These are phyloP conservation scores for Fusarium subtropicale DNA, from an alignment of 2,329 filamentous ascomycete genomes.

Conservation along the genomic window DNA sequence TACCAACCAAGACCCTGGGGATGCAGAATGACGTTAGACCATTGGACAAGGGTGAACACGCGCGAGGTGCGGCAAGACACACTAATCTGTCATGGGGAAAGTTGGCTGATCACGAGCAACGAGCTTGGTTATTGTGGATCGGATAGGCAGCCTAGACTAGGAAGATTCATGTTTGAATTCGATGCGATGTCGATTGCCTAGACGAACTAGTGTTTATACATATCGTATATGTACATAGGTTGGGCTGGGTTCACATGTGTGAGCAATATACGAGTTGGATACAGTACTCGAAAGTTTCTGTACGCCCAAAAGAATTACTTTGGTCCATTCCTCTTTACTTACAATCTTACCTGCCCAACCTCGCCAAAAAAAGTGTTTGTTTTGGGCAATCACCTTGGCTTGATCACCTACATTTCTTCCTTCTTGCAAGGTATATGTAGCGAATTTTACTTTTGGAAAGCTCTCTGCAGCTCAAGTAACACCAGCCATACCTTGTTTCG, in stretches of 20 bases:
- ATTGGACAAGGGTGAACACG: constrained; percentile 37
- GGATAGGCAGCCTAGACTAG: constrained; percentile 18
- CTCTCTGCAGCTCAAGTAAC: constrained; percentile 28
- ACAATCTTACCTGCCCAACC: neutral
- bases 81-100: constrained; percentile 37
- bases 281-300: constrained; percentile 21
- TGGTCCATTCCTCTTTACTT: constrained; percentile 12
- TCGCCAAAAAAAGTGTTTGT: constrained; percentile 6
- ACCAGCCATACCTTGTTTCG: constrained; percentile 8
- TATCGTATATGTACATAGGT: constrained; percentile 24
- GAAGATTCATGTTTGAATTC: constrained; percentile 9
- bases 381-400: constrained; percentile 4
- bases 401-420: constrained; percentile 6
- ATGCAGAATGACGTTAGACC: constrained; percentile 44
- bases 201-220: constrained; percentile 9
- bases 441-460: constrained; percentile 25
- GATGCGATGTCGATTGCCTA: constrained; percentile 19
- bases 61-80: constrained; percentile 37
- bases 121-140: constrained; percentile 40
- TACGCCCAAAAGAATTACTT: neutral
- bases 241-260: constrained; percentile 18
- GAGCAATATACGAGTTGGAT: constrained; percentile 20
- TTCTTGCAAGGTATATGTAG: constrained; percentile 11
- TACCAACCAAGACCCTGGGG: constrained; percentile 33
- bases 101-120: constrained; percentile 42